phyloP scores from a whole-genome alignment of 179 eudicot species.

The Beta corolliflora region DNA sequence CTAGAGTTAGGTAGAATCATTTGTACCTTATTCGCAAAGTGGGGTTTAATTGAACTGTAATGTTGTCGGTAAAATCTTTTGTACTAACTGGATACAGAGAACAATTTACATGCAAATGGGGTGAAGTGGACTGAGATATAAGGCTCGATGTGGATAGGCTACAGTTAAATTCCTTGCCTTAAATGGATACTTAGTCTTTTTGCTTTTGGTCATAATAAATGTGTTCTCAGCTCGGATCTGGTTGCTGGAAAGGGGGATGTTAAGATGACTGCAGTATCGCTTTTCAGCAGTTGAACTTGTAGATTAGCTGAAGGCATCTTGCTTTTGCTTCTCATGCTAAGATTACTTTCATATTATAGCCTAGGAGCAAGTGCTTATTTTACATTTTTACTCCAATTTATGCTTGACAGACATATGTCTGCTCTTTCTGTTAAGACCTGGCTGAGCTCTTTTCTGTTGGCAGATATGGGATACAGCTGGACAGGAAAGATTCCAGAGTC shows the following conservation, averaged over 20 bases:
- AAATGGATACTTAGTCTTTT: background rate
- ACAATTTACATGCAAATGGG: background rate
- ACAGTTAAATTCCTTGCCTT: background rate
- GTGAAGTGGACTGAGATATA: background rate
- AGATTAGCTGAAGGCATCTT: background rate
- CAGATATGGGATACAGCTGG: conserved; percentile 69
- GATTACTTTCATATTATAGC: background rate
- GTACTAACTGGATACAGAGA: background rate
- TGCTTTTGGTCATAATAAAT: background rate
- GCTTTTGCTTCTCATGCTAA: background rate
- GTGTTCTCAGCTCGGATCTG: background rate
- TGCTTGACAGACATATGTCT: conserved; percentile 3
- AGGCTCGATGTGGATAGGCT: background rate
- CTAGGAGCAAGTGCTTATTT: background rate
- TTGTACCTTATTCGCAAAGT: background rate
- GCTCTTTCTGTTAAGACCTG: conserved; percentile 16
- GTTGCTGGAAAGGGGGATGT: background rate
- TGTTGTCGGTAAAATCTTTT: background rate
- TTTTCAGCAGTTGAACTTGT: background rate
- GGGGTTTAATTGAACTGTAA: background rate
- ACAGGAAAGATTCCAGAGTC: conserved; percentile 59
- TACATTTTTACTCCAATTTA: background rate
- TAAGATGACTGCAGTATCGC: background rate
- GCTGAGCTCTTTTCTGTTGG: conserved; percentile 25
- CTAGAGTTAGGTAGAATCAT: background rate